These are phyloP conservation scores for Lagerstroemia speciosa DNA, from an alignment of 345 rosid genomes.

Conservation along the genomic window DNA sequence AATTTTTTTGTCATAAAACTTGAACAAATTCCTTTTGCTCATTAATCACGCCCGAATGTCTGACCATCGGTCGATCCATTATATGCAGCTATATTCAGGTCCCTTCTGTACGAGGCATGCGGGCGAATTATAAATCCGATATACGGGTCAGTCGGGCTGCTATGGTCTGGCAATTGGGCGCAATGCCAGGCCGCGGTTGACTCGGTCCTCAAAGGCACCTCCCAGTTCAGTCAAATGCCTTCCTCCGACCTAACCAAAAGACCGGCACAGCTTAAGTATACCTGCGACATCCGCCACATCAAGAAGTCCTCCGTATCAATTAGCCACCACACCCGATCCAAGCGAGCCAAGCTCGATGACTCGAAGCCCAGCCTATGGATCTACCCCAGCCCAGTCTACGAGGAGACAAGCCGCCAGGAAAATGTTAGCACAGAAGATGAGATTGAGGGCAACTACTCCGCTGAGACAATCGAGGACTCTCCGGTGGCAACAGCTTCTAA, in stretches of 20 bases:
- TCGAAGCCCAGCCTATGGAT: conserved; percentile 4
- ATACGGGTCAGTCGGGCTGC: conserved; percentile 47
- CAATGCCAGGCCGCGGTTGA: conserved; percentile 51
- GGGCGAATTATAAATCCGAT: conserved; percentile 53
- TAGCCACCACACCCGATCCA: neutral
- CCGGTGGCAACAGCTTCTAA: neutral
- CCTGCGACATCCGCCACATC: conserved; percentile 14
- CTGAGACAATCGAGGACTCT: conserved; percentile 12
- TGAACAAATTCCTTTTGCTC: neutral
- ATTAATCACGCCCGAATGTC: no score
- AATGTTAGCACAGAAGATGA: conserved; percentile 6
- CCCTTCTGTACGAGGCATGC: conserved; percentile 63
- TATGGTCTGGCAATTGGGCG: conserved; percentile 49
- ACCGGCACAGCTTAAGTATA: neutral
- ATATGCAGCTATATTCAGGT: conserved; percentile 35
- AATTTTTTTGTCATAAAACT: no score
- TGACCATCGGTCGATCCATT: neutral
- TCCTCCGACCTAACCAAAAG: neutral
- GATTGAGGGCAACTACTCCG: conserved; percentile 10
- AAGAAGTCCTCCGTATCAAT: neutral
- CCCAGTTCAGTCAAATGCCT: conserved; percentile 6
- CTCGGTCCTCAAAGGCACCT: conserved; percentile 10
- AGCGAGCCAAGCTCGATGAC: conserved; percentile 5
- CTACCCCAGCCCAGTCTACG: conserved; percentile 7
- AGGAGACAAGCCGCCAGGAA: conserved; percentile 12